These are phyloP conservation scores for Nannizziopsis barbatae DNA, from an alignment of 2,329 filamentous ascomycete species.

Conservation along the genomic window DNA sequence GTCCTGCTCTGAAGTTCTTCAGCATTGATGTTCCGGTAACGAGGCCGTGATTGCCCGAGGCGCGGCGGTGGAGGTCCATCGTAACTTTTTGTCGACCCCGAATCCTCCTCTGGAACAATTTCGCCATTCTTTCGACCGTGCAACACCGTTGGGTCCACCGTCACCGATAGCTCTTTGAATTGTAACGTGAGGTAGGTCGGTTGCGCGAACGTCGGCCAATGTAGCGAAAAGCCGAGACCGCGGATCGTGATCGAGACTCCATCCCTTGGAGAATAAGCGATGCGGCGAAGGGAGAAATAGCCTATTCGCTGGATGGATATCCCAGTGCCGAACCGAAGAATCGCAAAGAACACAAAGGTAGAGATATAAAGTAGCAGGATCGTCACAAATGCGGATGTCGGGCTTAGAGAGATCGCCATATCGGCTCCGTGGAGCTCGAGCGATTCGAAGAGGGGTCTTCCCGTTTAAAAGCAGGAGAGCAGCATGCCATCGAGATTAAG, in stretches of 20 bases:
- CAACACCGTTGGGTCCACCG: slow-evolving; percentile 58
- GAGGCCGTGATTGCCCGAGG: neutral
- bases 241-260: slow-evolving; percentile 83
- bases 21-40: slow-evolving; percentile 9
- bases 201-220: slow-evolving; percentile 91
- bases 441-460: slow-evolving; percentile 12
- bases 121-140: slow-evolving; percentile 15
- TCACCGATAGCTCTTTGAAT: slow-evolving; percentile 72
- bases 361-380: slow-evolving; percentile 77
- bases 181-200: slow-evolving; percentile 93
- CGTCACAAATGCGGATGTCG: slow-evolving; percentile 77
- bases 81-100: neutral
- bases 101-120: slow-evolving; percentile 5
- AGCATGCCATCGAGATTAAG: slow-evolving; percentile 14
- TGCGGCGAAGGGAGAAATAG: slow-evolving; percentile 79
- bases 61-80: neutral
- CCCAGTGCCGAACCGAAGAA: slow-evolving; percentile 83
- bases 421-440: slow-evolving; percentile 7
- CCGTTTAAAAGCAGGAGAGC: slow-evolving; percentile 6
- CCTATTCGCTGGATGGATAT: slow-evolving; percentile 93
- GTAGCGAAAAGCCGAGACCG: slow-evolving; percentile 74
- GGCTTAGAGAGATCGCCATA: slow-evolving; percentile 40
- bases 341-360: slow-evolving; percentile 85
- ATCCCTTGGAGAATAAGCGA: slow-evolving; percentile 81
- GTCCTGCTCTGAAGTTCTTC: slow-evolving; percentile 50